Percentiles rank a stretch among this genome's conserved stretches.
phyloP scores from a whole-genome alignment of 2,329 filamentous ascomycete genomes.

The Aureobasidium vineae region DNA sequence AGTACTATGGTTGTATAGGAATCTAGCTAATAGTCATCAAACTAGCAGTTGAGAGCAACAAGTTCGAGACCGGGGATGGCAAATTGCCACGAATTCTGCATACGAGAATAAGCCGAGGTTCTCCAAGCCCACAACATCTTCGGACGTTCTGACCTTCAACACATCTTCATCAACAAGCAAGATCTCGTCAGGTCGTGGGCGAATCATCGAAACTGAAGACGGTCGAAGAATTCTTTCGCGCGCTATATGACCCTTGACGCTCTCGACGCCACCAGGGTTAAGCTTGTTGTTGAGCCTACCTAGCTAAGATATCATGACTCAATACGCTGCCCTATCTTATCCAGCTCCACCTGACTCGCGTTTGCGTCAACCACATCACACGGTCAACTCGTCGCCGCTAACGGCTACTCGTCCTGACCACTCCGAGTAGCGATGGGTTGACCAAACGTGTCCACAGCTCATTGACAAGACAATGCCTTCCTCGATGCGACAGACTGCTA shows the following conservation, averaged over 20 bases:
- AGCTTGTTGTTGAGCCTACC: constrained; percentile 3
- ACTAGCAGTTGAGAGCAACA: no score
- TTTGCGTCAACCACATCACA: background rate
- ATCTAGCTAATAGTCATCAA: no score
- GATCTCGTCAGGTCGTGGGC: no score
- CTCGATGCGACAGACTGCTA: no score
- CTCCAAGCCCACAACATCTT: background rate
- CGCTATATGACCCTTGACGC: background rate
- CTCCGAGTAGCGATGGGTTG: background rate
- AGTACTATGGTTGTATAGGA: no score
- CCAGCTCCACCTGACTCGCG: background rate
- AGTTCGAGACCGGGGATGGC: no score
- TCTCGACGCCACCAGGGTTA: background rate
- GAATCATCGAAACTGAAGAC: background rate
- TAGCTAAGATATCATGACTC: background rate
- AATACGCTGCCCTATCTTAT: background rate
- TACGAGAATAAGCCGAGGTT: background rate
- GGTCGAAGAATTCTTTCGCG: background rate
- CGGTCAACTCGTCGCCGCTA: background rate
- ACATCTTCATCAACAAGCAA: background rate
- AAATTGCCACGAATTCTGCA: no score
- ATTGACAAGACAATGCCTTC: no score
- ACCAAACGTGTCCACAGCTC: background rate
- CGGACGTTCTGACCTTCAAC: background rate
- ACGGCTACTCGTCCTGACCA: background rate